These are phyloP conservation scores for Eimeria zaria DNA, from an alignment of 169 alveolate genomes.

Conservation along the genomic window DNA sequence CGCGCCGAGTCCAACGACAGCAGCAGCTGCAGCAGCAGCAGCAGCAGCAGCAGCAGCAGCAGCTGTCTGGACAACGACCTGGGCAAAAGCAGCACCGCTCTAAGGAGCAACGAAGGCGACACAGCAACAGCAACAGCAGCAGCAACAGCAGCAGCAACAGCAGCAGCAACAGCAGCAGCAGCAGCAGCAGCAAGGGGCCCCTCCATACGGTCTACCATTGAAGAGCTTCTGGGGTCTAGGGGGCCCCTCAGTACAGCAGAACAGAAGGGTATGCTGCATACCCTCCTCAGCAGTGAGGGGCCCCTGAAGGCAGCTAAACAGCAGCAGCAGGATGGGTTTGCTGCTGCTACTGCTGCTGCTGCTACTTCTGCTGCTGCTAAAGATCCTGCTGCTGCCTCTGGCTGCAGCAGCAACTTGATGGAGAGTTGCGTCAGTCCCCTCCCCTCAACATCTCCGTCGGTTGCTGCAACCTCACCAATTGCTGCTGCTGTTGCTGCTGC, in stretches of 20 bases:
- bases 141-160: conserved; percentile 47
- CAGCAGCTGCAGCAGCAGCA: no score
- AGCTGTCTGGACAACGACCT: neutral
- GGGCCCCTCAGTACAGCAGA: conserved; percentile 15
- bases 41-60: conserved; percentile 63
- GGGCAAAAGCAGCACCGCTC: neutral
- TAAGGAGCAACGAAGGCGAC: neutral
- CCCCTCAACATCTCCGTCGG: neutral
- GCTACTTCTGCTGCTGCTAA: conserved; percentile 5
- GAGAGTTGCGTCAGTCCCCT: conserved; percentile 16
- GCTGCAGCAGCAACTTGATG: neutral
- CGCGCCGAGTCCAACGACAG: conserved; percentile 6
- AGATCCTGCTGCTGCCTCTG: neutral
- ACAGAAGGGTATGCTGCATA: conserved; percentile 16
- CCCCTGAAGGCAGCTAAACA: neutral
- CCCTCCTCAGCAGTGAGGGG: conserved; percentile 22
- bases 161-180: no score
- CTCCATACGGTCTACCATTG: conserved; percentile 13
- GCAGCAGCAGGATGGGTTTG: neutral
- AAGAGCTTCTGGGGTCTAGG: conserved; percentile 25
- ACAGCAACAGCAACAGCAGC: conserved; percentile 36
- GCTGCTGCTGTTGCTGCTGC: conserved; percentile 45
- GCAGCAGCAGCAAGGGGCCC: no score
- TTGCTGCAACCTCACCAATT: neutral
- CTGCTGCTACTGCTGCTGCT: conserved; percentile 36